Evolutionary conservation across 208 protist species (phyloP).

Genomic region (Leptomonas seymouri): DNA sequence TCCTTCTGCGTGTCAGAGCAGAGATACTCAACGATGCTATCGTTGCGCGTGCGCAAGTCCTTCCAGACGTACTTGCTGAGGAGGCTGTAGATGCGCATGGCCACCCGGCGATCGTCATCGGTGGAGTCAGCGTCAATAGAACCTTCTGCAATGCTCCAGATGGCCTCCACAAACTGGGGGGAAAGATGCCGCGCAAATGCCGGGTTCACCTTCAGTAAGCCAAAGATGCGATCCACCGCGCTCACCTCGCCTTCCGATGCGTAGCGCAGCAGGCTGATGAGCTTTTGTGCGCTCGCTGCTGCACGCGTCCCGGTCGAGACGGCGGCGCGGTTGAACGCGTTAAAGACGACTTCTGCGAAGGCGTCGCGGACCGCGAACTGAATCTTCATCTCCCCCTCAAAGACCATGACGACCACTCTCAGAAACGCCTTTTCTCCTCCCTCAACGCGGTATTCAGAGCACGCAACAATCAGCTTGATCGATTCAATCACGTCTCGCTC

Average conservation of each 20-base stretch:
- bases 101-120: slow-evolving; percentile 71
- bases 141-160: slow-evolving; percentile 88
- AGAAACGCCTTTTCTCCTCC: slow-evolving; percentile 65
- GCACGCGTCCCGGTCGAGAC: slow-evolving; percentile 57
- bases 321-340: slow-evolving; percentile 61
- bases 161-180: slow-evolving; percentile 78
- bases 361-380: slow-evolving; percentile 90
- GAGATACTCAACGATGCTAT: slow-evolving; percentile 78
- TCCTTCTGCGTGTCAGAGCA: slow-evolving; percentile 56
- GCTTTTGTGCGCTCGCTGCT: slow-evolving; percentile 75
- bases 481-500: slow-evolving; percentile 88
- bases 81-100: slow-evolving; percentile 89
- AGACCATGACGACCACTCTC: slow-evolving; percentile 87
- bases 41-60: slow-evolving; percentile 67
- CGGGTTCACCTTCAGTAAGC: slow-evolving; percentile 64
- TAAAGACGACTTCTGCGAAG: slow-evolving; percentile 87
- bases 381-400: slow-evolving; percentile 88
- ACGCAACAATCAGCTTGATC: slow-evolving; percentile 86
- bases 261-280: slow-evolving; percentile 66
- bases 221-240: slow-evolving; percentile 84
- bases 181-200: slow-evolving; percentile 63
- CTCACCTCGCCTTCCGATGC: slow-evolving; percentile 88
- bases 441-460: slow-evolving; percentile 79
- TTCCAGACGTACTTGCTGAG: slow-evolving; percentile 76
- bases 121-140: slow-evolving; percentile 54